Evolutionary conservation across 148 eudicot species (phyloP).

Genomic region (Rhododendron mucronatum): DNA sequence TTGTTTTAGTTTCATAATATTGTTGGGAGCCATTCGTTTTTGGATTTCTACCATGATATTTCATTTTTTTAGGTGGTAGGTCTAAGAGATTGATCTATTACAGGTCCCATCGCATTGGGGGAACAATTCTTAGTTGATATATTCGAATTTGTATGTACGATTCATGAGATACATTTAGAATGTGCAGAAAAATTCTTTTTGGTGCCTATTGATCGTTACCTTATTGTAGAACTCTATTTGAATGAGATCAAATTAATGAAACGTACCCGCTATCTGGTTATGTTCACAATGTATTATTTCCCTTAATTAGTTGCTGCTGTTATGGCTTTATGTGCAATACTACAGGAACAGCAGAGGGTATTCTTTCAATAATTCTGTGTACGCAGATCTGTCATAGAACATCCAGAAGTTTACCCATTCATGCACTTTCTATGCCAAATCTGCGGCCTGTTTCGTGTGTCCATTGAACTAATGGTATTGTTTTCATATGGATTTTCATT

Average conservation of each 20-base stretch:
- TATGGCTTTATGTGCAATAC: not conserved
- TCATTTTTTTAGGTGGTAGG: slow-evolving; percentile 13
- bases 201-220: not conserved
- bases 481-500: not conserved
- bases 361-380: not conserved
- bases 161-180: slow-evolving; percentile 36
- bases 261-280: not conserved
- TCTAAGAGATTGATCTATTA: slow-evolving; percentile 21
- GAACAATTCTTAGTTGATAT: slow-evolving; percentile 20
- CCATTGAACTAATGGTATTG: not conserved
- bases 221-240: not conserved
- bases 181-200: slow-evolving; percentile 48
- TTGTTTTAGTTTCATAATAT: not conserved
- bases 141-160: slow-evolving; percentile 32
- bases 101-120: slow-evolving; percentile 20
- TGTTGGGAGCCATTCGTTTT: not conserved
- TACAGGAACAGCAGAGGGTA: not conserved
- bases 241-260: not conserved
- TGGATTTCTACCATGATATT: not conserved
- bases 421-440: not conserved
- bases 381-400: not conserved
- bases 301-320: not conserved
- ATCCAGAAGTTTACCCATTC: not conserved
- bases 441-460: not conserved
- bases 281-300: not conserved